Percentiles rank a stretch among this genome's conserved stretches.
These are phyloP conservation scores for Solanum chaucha DNA, from an alignment of 257 asterid species.

Conservation along the genomic window DNA sequence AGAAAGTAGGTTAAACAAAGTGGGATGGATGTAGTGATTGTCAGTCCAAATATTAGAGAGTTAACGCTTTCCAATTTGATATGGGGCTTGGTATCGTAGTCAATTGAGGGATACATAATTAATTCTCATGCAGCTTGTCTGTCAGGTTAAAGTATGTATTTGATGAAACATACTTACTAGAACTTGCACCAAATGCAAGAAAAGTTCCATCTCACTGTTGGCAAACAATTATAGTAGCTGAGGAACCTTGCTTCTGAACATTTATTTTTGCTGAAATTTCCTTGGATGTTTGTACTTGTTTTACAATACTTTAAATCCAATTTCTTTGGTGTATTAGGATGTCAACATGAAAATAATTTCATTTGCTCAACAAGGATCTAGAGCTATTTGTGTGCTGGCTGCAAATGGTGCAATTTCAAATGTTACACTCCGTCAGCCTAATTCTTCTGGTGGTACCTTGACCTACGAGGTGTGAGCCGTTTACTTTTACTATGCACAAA, in stretches of 20 bases:
- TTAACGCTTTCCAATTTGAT: not conserved
- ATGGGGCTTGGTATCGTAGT: not conserved
- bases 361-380: constrained; percentile 73
- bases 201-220: not conserved
- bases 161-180: not conserved
- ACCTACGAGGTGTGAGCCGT: constrained; percentile 61
- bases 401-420: constrained; percentile 83
- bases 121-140: not conserved
- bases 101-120: not conserved
- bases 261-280: not conserved
- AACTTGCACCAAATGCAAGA: not conserved
- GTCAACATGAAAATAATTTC: constrained; percentile 76
- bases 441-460: constrained; percentile 87
- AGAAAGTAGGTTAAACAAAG: not conserved
- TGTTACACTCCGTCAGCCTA: constrained; percentile 82
- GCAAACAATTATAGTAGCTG: not conserved
- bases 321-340: constrained; percentile 39
- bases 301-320: not conserved
- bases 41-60: not conserved
- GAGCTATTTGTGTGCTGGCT: constrained; percentile 80
- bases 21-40: not conserved
- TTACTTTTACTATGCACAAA: not conserved
- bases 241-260: not conserved
- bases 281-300: not conserved
- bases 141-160: not conserved